Conservation (phyloP, 2,329 filamentous ascomycete species). For the Sporothrix dimorphospora region DNA sequence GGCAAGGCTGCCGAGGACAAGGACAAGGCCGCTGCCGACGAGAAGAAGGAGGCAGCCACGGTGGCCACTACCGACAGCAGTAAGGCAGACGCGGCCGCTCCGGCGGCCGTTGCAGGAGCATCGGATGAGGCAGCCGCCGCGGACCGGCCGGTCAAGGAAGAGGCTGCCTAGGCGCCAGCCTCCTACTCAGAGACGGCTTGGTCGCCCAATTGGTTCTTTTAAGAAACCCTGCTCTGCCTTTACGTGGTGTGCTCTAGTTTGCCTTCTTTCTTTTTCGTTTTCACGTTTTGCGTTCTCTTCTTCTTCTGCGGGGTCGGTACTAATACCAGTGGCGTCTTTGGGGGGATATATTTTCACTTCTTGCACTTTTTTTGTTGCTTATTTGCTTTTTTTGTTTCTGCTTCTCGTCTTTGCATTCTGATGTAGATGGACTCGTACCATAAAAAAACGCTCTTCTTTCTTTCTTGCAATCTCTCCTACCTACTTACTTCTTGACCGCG, state of each 20-base stretch:
- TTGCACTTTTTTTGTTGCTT: neutral
- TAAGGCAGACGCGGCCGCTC: neutral
- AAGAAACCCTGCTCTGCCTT: neutral
- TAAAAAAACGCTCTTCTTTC: neutral
- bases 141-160: slow-evolving; percentile 31
- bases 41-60: slow-evolving; percentile 5
- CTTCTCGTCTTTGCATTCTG: neutral
- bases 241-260: neutral
- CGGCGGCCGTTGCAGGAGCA: neutral
- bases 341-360: neutral
- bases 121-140: neutral
- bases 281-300: neutral
- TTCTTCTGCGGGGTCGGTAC: slow-evolving; percentile 18
- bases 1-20: neutral
- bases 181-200: neutral
- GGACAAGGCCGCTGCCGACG: slow-evolving; percentile 1
- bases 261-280: neutral
- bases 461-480: neutral
- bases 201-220: neutral
- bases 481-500: slow-evolving; percentile 38
- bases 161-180: slow-evolving; percentile 22
- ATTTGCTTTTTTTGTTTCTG: neutral
- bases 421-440: slow-evolving; percentile 5
- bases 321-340: slow-evolving; percentile 27
- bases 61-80: neutral